Conservation (phyloP, 2,329 filamentous ascomycete species). For the Talaromyces sp. region DNA sequence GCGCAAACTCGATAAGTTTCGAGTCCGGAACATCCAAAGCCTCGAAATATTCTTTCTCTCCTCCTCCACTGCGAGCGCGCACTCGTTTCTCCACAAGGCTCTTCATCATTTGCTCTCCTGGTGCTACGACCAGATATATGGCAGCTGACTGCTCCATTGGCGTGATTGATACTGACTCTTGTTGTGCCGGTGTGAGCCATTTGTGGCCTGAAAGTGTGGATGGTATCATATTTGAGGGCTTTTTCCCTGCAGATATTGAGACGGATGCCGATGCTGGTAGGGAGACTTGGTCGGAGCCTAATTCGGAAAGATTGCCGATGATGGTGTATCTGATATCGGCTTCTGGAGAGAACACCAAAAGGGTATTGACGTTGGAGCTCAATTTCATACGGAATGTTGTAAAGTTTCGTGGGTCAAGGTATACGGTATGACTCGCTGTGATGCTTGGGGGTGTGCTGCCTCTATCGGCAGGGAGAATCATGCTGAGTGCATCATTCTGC, state of each 20-base stretch:
- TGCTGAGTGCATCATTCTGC: slow-evolving; percentile 30
- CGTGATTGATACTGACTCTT: slow-evolving; percentile 27
- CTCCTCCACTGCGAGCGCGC: slow-evolving; percentile 25
- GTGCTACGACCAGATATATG: slow-evolving; percentile 31
- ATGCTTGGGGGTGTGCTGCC: slow-evolving; percentile 23
- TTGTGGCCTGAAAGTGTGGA: background rate
- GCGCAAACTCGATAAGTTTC: slow-evolving; percentile 33
- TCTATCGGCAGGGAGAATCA: slow-evolving; percentile 26
- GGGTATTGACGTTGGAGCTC: slow-evolving; percentile 29
- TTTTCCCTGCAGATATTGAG: slow-evolving; percentile 6
- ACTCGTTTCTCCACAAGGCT: slow-evolving; percentile 29
- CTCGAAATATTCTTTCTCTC: slow-evolving; percentile 28
- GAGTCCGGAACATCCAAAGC: slow-evolving; percentile 26
- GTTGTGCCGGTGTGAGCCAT: slow-evolving; percentile 29
- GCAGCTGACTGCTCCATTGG: slow-evolving; percentile 14
- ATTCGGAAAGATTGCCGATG: slow-evolving; percentile 23
- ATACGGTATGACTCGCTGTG: slow-evolving; percentile 30
- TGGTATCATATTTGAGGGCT: background rate
- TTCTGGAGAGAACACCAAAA: slow-evolving; percentile 32
- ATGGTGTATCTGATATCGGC: slow-evolving; percentile 30
- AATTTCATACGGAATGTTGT: slow-evolving; percentile 36
- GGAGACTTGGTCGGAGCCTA: slow-evolving; percentile 12
- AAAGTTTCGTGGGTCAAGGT: slow-evolving; percentile 34
- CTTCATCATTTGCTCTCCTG: slow-evolving; percentile 31
- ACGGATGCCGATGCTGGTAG: slow-evolving; percentile 6